Evolutionary conservation across 129 eudicot species (phyloP).

Genomic region (Logfia minima): DNA sequence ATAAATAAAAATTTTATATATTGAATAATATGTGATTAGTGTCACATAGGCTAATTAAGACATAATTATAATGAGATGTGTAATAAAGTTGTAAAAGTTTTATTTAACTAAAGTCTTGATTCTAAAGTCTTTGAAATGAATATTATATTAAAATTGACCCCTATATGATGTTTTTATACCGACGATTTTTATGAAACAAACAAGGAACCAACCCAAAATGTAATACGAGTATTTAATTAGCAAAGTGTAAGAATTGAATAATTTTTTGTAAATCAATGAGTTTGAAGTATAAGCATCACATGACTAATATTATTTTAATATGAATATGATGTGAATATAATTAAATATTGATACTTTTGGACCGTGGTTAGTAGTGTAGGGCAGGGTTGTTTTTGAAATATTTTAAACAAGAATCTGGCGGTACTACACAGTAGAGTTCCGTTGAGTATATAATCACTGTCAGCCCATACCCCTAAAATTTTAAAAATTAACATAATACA

Average conservation of each 20-base stretch:
- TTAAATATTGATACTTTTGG: not conserved
- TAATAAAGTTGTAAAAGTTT: too few species aligned
- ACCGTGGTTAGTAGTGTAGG: not conserved
- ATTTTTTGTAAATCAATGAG: not conserved
- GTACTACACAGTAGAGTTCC: constrained; percentile 23
- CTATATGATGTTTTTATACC: too few species aligned
- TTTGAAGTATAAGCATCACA: constrained; percentile 11
- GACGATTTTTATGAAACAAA: too few species aligned
- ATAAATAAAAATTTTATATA: too few species aligned
- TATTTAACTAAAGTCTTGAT: too few species aligned
- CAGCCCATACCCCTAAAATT: constrained; percentile 13
- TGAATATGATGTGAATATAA: not conserved
- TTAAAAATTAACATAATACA: not conserved
- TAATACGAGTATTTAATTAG: too few species aligned
- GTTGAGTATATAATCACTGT: constrained; percentile 35
- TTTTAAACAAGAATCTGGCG: constrained; percentile 49
- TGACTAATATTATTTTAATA: not conserved
- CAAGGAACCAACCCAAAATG: too few species aligned
- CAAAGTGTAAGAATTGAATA: not conserved
- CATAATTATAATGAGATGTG: too few species aligned
- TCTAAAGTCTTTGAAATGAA: too few species aligned
- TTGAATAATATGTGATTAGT: too few species aligned
- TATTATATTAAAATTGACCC: too few species aligned
- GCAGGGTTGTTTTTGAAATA: constrained; percentile 28
- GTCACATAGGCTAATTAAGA: too few species aligned